phyloP scores from a whole-genome alignment of 192 early-diverging fungal species.

The Backusella tuberculispora region DNA sequence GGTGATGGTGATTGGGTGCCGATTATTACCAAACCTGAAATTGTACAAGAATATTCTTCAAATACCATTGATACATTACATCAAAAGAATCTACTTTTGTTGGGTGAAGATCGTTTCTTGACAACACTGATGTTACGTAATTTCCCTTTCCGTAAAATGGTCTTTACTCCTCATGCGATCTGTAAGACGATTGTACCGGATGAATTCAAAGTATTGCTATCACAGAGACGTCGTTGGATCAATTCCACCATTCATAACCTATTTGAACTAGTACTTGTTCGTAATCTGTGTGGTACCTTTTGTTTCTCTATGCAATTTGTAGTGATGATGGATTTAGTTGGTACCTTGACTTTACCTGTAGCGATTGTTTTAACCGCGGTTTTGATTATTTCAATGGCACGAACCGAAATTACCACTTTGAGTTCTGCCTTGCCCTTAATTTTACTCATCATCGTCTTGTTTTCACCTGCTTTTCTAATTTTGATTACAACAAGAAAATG shows the following conservation, averaged over 20 bases:
- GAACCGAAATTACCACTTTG: slow-evolving; percentile 58
- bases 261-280: slow-evolving; percentile 88
- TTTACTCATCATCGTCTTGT: slow-evolving; percentile 78
- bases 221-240: slow-evolving; percentile 95
- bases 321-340: slow-evolving; percentile 75
- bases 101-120: slow-evolving; percentile 91
- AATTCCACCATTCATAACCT: slow-evolving; percentile 97
- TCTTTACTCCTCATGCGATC: slow-evolving; percentile 82
- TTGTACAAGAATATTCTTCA: slow-evolving; percentile 83
- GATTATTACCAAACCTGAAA: slow-evolving; percentile 87
- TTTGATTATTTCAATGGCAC: slow-evolving; percentile 60
- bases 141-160: slow-evolving; percentile 86
- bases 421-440: slow-evolving; percentile 68
- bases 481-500: slow-evolving; percentile 83
- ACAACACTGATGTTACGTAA: slow-evolving; percentile 88
- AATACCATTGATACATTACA: slow-evolving; percentile 82
- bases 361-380: slow-evolving; percentile 71
- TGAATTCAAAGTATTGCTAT: slow-evolving; percentile 80
- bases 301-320: slow-evolving; percentile 95
- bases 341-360: slow-evolving; percentile 74
- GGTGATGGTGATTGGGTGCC: slow-evolving; percentile 79
- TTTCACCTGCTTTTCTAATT: slow-evolving; percentile 89
- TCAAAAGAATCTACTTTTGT: slow-evolving; percentile 84
- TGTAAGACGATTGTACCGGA: slow-evolving; percentile 89
- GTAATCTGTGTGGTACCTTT: slow-evolving; percentile 95